A percentile compares a stretch with the other conserved stretches of the same genome.
These are phyloP conservation scores for Solanum hybrid DNA, from an alignment of 305 asterid genomes.

Conservation along the genomic window DNA sequence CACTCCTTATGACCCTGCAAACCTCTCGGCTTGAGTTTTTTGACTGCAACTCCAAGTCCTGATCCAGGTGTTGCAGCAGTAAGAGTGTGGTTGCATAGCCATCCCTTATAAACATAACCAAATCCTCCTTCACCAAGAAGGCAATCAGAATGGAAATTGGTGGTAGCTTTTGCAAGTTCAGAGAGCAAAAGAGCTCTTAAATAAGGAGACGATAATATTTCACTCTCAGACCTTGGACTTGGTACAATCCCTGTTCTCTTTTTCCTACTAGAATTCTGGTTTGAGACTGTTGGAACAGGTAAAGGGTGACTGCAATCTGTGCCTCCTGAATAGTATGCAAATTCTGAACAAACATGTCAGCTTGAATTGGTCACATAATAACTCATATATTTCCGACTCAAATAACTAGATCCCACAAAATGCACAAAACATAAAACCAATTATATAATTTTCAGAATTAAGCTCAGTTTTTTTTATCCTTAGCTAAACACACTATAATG, in stretches of 20 bases:
- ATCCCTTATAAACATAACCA: slow-evolving; percentile 71
- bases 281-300: slow-evolving; percentile 39
- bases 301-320: slow-evolving; percentile 57
- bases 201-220: slow-evolving; percentile 55
- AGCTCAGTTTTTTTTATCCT: background rate
- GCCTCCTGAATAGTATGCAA: slow-evolving; percentile 18
- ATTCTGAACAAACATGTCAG: background rate
- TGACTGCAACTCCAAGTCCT: slow-evolving; percentile 62
- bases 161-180: slow-evolving; percentile 48
- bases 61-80: slow-evolving; percentile 36
- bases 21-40: slow-evolving; percentile 56
- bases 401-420: background rate
- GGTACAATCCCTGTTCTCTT: slow-evolving; percentile 24
- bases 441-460: no score
- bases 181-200: slow-evolving; percentile 42
- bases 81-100: slow-evolving; percentile 50
- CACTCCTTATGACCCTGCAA: slow-evolving; percentile 87
- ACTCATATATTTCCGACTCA: background rate
- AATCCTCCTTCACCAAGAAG: slow-evolving; percentile 86
- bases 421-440: background rate
- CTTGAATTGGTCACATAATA: background rate
- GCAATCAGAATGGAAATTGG: slow-evolving; percentile 29
- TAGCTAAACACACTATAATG: background rate
- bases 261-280: background rate
- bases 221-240: slow-evolving; percentile 40